These are phyloP conservation scores for Claviceps arundinis DNA, from an alignment of 2,329 filamentous ascomycete genomes.

Conservation along the genomic window DNA sequence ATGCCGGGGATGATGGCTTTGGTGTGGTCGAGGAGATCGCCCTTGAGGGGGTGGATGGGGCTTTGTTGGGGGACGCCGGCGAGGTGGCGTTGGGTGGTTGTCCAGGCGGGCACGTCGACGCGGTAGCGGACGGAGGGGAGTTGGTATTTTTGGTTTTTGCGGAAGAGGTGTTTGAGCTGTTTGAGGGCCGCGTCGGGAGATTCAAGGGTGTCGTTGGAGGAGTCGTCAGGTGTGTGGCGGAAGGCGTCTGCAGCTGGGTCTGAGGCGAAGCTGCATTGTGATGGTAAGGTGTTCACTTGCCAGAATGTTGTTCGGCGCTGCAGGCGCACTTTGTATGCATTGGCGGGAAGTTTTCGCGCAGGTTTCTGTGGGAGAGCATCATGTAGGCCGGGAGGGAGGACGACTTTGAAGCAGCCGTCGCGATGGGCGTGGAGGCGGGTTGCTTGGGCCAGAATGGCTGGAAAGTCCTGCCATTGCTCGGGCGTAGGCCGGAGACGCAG, in stretches of 20 bases:
- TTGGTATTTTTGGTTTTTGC: constrained; percentile 21
- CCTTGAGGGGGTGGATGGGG: constrained; percentile 24
- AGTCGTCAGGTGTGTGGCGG: too few relatives aligned
- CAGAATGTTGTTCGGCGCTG: constrained; percentile 23
- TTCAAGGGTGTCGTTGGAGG: constrained; percentile 12
- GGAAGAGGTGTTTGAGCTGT: constrained; percentile 21
- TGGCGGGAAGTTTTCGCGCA: constrained; percentile 17
- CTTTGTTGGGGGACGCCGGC: constrained; percentile 24
- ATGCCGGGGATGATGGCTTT: constrained; percentile 26
- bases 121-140: constrained; percentile 25
- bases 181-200: constrained; percentile 14
- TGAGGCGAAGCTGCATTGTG: constrained; percentile 19
- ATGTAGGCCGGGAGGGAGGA: constrained; percentile 18
- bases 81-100: constrained; percentile 18
- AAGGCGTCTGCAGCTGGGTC: constrained; percentile 13
- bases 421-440: constrained; percentile 16
- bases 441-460: constrained; percentile 21
- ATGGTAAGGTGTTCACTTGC: constrained; percentile 22
- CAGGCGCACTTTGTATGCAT: constrained; percentile 23
- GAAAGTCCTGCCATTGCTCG: constrained; percentile 24
- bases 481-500: constrained; percentile 22
- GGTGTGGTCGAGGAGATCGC: constrained; percentile 23
- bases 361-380: constrained; percentile 20
- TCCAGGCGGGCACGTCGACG: constrained; percentile 27
- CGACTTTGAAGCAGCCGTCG: constrained; percentile 26